A percentile compares a stretch with the other conserved stretches of the same genome.
phyloP scores from a whole-genome alignment of 2,329 filamentous ascomycete species.

The Cladosporium cucumerinum region DNA sequence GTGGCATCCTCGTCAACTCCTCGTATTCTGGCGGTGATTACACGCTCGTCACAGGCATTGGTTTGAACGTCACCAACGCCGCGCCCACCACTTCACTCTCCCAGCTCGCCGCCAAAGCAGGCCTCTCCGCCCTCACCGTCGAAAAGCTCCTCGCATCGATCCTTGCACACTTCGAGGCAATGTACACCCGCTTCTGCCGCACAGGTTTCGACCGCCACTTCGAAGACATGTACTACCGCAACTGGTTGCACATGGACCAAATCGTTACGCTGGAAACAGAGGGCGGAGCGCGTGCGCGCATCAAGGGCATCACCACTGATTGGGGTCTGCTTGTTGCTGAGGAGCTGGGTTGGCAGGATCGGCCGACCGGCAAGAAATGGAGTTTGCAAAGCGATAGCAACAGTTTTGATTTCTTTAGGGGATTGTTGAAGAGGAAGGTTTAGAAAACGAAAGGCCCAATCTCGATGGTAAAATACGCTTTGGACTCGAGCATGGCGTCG shows the following conservation, averaged over 20 bases:
- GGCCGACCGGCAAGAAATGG: constrained; percentile 72
- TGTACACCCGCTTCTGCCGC: constrained; percentile 72
- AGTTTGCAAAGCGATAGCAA: constrained; percentile 94
- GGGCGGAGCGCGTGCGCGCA: constrained; percentile 68
- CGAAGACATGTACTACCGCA: constrained; percentile 71
- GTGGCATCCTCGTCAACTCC: constrained; percentile 88
- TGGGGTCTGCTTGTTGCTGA: constrained; percentile 85
- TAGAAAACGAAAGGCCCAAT: no score
- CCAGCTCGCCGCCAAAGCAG: constrained; percentile 54
- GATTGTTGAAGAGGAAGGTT: constrained; percentile 75
- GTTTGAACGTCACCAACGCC: constrained; percentile 85
- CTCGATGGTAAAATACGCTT: not conserved
- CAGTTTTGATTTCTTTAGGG: constrained; percentile 96
- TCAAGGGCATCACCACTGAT: constrained; percentile 86
- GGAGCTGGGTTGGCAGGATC: constrained; percentile 71
- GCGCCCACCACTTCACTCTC: constrained; percentile 85
- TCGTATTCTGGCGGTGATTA: constrained; percentile 74
- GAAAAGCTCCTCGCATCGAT: constrained; percentile 82
- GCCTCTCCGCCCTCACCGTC: constrained; percentile 58
- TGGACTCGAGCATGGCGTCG: not conserved
- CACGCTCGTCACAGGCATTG: constrained; percentile 76
- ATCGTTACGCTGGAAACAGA: constrained; percentile 75
- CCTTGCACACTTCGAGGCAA: constrained; percentile 69
- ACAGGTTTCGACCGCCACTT: constrained; percentile 71
- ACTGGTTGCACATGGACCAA: constrained; percentile 76